These are phyloP conservation scores for Gelatoporia subvermispora DNA, from an alignment of 768 basidiomycete genomes.

Conservation along the genomic window DNA sequence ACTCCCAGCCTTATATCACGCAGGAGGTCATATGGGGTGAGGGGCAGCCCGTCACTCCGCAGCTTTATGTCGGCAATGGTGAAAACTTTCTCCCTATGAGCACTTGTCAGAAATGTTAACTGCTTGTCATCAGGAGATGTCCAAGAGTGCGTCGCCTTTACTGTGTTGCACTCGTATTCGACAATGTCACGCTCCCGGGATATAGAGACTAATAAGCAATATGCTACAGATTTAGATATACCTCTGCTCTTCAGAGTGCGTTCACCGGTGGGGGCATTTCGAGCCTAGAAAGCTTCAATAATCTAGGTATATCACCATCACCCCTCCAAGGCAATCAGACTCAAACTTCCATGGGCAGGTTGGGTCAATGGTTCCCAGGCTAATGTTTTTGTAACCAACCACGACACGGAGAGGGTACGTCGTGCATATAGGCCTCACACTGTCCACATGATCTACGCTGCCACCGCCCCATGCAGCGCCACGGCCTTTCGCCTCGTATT, in stretches of 20 bases:
- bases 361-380: constrained; percentile 52
- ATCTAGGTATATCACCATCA: constrained; percentile 30
- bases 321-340: background rate
- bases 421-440: background rate
- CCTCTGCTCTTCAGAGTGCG: constrained; percentile 43
- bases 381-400: constrained; percentile 65
- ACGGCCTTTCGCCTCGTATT: no score
- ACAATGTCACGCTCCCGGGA: no score
- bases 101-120: background rate
- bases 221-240: constrained; percentile 49
- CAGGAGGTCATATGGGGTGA: constrained; percentile 50
- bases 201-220: no score
- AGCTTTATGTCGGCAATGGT: constrained; percentile 52
- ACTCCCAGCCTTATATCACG: constrained; percentile 47
- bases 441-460: no score
- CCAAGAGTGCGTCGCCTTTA: constrained; percentile 42
- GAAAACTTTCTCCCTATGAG: background rate
- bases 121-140: constrained; percentile 42
- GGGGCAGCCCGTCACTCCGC: constrained; percentile 50
- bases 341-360: constrained; percentile 29
- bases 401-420: constrained; percentile 59
- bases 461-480: no score
- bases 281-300: constrained; percentile 46
- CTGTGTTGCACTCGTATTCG: background rate
- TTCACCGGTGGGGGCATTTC: constrained; percentile 51